Evolutionary conservation across 2,329 filamentous ascomycete species (phyloP).

Genomic region (Calonectria fujianensis): DNA sequence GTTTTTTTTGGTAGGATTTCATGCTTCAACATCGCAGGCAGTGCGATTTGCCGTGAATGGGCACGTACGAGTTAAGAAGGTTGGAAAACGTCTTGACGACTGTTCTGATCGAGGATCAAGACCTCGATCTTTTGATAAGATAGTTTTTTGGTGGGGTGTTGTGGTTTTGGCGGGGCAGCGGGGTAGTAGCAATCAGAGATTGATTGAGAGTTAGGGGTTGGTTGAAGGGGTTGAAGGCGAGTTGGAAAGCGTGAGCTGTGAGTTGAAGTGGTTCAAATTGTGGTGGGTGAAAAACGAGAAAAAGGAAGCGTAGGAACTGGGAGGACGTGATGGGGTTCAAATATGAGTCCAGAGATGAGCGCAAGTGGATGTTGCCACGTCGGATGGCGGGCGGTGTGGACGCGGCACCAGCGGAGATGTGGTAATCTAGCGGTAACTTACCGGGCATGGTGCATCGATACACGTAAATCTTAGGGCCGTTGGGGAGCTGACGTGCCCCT

Average conservation of each 20-base stretch:
- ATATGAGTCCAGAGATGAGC: slow-evolving; percentile 34
- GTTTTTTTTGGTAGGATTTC: not conserved
- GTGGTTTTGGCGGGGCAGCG: slow-evolving; percentile 52
- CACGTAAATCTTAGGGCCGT: slow-evolving; percentile 35
- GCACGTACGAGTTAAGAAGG: slow-evolving; percentile 94
- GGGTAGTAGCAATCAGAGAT: slow-evolving; percentile 46
- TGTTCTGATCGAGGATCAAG: slow-evolving; percentile 72
- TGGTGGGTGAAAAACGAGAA: slow-evolving; percentile 36
- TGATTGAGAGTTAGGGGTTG: slow-evolving; percentile 35
- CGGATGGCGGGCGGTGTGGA: slow-evolving; percentile 44
- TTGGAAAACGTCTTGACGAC: slow-evolving; percentile 98
- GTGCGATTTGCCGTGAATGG: slow-evolving; percentile 5
- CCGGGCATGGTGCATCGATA: slow-evolving; percentile 23
- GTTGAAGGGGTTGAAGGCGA: slow-evolving; percentile 12
- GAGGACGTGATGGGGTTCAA: slow-evolving; percentile 42
- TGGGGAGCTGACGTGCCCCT: slow-evolving; percentile 33
- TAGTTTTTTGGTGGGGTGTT: slow-evolving; percentile 50
- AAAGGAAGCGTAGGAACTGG: slow-evolving; percentile 17
- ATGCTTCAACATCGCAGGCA: not conserved
- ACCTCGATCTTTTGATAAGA: slow-evolving; percentile 69
- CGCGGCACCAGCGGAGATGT: slow-evolving; percentile 51
- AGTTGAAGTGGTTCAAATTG: slow-evolving; percentile 36
- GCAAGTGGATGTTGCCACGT: slow-evolving; percentile 34
- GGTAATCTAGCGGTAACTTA: slow-evolving; percentile 51
- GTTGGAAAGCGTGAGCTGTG: slow-evolving; percentile 22